Conservation (phyloP, 495 filamentous ascomycete genomes). For the Daldinia caldariorum region DNA sequence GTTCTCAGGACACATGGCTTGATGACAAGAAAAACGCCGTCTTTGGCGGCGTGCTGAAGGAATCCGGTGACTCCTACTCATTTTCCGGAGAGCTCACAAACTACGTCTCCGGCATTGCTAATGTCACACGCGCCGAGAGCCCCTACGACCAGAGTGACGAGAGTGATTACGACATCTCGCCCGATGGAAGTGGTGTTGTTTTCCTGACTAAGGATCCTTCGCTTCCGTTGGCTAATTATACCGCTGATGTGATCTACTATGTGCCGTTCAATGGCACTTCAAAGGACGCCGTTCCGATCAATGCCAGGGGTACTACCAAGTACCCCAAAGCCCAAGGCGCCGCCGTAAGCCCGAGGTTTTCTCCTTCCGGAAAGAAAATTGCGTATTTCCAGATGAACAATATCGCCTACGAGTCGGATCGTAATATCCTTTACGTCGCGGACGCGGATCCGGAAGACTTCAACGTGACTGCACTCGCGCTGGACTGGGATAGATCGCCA, state of each 20-base stretch:
- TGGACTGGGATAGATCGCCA: constrained; percentile 67
- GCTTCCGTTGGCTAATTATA: constrained; percentile 72
- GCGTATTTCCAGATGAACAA: constrained; percentile 73
- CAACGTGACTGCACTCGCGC: constrained; percentile 51
- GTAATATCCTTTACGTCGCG: constrained; percentile 68
- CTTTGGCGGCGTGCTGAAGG: constrained; percentile 68
- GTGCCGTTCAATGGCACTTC: constrained; percentile 57
- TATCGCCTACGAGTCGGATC: constrained; percentile 79
- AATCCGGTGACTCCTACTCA: constrained; percentile 45
- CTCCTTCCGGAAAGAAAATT: constrained; percentile 70
- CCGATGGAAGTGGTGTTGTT: constrained; percentile 60
- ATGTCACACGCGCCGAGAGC: constrained; percentile 61
- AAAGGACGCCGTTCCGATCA: constrained; percentile 44
- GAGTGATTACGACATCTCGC: constrained; percentile 56
- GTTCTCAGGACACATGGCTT: constrained; percentile 58
- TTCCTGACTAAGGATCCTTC: constrained; percentile 77
- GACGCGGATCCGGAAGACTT: constrained; percentile 39
- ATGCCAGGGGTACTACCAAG: constrained; percentile 44
- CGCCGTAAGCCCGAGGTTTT: constrained; percentile 71
- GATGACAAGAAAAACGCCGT: constrained; percentile 68
- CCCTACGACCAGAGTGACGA: constrained; percentile 51
- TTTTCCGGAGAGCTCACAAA: constrained; percentile 57
- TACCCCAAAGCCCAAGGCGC: constrained; percentile 68
- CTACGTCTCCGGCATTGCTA: constrained; percentile 58
- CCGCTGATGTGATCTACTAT: constrained; percentile 69